These are phyloP conservation scores for Neonectria magnoliae DNA, from an alignment of 2,329 filamentous ascomycete genomes.

Conservation along the genomic window DNA sequence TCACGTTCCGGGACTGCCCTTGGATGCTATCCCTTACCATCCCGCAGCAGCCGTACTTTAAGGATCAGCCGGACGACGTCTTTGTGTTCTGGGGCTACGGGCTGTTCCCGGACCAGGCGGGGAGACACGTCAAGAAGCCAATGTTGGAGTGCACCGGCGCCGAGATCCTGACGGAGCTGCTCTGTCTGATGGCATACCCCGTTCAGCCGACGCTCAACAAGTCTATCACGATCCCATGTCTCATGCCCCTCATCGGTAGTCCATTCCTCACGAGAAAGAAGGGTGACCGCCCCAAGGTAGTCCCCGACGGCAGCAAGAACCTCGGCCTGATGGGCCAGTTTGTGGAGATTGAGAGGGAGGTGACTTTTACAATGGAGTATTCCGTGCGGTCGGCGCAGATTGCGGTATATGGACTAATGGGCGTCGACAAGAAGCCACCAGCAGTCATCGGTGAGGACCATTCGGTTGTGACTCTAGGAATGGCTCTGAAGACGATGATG, in stretches of 20 bases:
- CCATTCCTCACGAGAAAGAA: constrained; percentile 39
- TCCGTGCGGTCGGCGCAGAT: constrained; percentile 41
- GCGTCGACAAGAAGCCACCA: constrained; percentile 32
- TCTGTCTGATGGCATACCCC: constrained; percentile 39
- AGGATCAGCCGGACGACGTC: constrained; percentile 36
- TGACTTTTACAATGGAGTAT: constrained; percentile 44
- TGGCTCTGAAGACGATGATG: constrained; percentile 43
- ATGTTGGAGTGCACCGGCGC: constrained; percentile 41
- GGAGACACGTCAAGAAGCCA: constrained; percentile 37
- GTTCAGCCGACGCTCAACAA: constrained; percentile 36
- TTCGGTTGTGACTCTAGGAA: constrained; percentile 34
- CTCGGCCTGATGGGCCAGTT: constrained; percentile 42
- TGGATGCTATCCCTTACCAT: constrained; percentile 42
- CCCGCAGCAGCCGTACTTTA: constrained; percentile 38
- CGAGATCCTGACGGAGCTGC: constrained; percentile 40
- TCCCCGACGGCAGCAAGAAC: constrained; percentile 39
- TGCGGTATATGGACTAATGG: constrained; percentile 40
- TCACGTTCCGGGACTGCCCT: constrained; percentile 41
- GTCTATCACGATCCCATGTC: constrained; percentile 37
- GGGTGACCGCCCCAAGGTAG: constrained; percentile 38
- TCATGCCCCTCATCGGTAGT: constrained; percentile 41
- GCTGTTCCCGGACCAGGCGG: constrained; percentile 39
- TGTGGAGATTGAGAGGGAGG: constrained; percentile 41
- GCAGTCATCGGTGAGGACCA: constrained; percentile 40
- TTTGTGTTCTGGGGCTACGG: constrained; percentile 43